These are phyloP conservation scores for Auricularia heimuer DNA, from an alignment of 768 basidiomycete species.

Conservation along the genomic window DNA sequence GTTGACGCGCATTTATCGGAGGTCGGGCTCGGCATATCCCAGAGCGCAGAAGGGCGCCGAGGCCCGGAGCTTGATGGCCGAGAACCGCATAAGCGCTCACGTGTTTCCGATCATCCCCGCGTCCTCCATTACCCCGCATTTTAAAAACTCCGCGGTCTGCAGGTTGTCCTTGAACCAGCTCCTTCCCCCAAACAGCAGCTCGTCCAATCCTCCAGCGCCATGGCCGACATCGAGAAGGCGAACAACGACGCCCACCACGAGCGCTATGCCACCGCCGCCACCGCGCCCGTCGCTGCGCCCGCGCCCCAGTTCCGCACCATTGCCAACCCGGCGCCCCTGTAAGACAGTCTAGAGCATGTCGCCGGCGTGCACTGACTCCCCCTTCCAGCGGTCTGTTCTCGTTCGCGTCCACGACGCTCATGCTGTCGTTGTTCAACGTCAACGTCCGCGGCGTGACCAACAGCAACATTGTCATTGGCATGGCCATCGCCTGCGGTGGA, in stretches of 20 bases:
- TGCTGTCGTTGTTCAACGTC: conserved; percentile 67
- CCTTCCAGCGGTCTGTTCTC: conserved; percentile 58
- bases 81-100: neutral
- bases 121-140: neutral
- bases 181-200: neutral
- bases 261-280: neutral
- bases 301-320: conserved; percentile 26
- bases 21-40: too few species aligned
- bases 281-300: conserved; percentile 1
- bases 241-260: conserved; percentile 14
- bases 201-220: conserved; percentile 6
- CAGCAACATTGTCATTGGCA: conserved; percentile 72
- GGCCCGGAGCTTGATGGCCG: too few species aligned
- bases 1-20: conserved; percentile 51
- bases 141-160: neutral
- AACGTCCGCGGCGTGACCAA: conserved; percentile 38
- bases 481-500: conserved; percentile 80
- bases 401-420: conserved; percentile 76
- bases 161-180: neutral
- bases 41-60: too few species aligned
- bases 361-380: neutral
- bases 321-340: conserved; percentile 56
- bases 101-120: neutral
- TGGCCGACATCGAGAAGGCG: conserved; percentile 31
- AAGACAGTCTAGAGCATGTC: conserved; percentile 12